A percentile compares a stretch with the other conserved stretches of the same genome.
phyloP scores from a whole-genome alignment of 768 basidiomycete genomes.

The Termitomyces sp. region DNA sequence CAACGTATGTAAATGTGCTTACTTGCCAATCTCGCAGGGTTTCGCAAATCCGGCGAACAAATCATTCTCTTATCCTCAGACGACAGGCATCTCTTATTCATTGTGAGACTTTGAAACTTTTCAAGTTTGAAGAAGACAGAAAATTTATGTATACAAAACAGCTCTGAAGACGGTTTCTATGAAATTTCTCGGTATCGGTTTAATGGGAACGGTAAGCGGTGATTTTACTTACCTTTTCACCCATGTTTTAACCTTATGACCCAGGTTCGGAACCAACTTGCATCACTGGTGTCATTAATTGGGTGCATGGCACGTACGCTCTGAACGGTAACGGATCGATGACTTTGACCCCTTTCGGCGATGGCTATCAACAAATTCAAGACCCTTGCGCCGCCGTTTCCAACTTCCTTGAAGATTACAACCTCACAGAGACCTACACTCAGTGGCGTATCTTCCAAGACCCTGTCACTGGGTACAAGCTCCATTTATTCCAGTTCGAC shows the following conservation, averaged over 20 bases:
- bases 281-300: conserved; percentile 83
- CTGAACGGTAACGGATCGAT: conserved; percentile 78
- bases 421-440: conserved; percentile 59
- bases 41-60: conserved; percentile 83
- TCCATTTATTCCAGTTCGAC: conserved; percentile 77
- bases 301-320: conserved; percentile 80
- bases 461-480: conserved; percentile 48
- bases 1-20: neutral
- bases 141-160: conserved; percentile 21
- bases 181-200: conserved; percentile 92
- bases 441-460: conserved; percentile 75
- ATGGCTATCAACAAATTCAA: conserved; percentile 94
- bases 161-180: conserved; percentile 70
- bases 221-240: neutral
- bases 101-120: conserved; percentile 54
- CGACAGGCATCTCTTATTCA: conserved; percentile 82
- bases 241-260: neutral
- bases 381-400: conserved; percentile 87
- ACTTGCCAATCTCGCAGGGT: conserved; percentile 35
- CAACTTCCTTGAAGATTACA: conserved; percentile 83
- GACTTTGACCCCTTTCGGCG: conserved; percentile 63
- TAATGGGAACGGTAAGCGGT: conserved; percentile 67
- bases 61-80: conserved; percentile 79
- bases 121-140: neutral
- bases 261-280: conserved; percentile 80